Conservation (phyloP, 2,329 filamentous ascomycete species). For the Xylaria sp. region DNA sequence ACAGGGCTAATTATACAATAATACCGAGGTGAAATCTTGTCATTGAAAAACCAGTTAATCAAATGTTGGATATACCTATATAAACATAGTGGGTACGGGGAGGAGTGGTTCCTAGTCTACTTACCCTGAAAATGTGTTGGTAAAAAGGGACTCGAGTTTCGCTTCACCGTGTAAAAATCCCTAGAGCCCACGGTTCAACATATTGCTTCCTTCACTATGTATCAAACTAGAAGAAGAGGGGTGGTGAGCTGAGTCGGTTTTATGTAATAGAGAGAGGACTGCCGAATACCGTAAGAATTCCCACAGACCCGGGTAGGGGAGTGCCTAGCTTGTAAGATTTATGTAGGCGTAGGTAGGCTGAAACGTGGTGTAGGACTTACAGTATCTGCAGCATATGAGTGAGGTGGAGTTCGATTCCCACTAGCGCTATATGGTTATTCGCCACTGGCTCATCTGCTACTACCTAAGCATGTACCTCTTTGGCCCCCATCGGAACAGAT, state of each 20-base stretch:
- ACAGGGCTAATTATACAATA: not conserved
- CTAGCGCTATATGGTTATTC: no score
- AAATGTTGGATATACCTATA: not conserved
- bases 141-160: not conserved
- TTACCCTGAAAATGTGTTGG: not conserved
- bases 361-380: not conserved
- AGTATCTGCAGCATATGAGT: not conserved
- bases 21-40: not conserved
- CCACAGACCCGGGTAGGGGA: not conserved
- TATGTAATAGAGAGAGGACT: not conserved
- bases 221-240: not conserved
- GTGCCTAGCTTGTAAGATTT: not conserved
- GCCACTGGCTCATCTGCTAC: no score
- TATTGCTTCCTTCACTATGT: not conserved
- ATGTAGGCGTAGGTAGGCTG: not conserved
- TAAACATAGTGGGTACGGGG: not conserved
- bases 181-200: not conserved
- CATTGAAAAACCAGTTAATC: no score
- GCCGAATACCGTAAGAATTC: constrained; percentile 6
- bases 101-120: not conserved
- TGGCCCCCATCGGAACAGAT: not conserved
- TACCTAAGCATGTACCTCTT: not conserved
- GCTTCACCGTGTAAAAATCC: not conserved
- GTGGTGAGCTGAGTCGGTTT: not conserved
- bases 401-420: no score